A percentile compares a stretch with the other conserved stretches of the same genome.
Conservation (phyloP, 2,329 filamentous ascomycete genomes). For the Parastagonospora avenae region DNA sequence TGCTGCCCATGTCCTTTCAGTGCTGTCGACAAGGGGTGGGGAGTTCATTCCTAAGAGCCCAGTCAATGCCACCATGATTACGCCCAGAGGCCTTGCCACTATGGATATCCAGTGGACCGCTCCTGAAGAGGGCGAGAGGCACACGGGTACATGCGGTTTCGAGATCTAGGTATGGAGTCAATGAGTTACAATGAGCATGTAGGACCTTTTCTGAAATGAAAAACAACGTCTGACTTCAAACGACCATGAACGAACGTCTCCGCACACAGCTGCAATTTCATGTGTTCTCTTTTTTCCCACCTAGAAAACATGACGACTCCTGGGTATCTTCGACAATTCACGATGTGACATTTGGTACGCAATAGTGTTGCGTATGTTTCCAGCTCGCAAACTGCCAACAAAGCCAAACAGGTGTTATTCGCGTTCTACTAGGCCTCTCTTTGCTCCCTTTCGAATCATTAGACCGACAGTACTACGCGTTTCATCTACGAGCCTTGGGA, state of each 20-base stretch:
- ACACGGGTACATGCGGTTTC: constrained; percentile 38
- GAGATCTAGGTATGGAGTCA: constrained; percentile 22
- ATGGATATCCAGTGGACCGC: constrained; percentile 39
- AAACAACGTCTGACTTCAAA: neutral
- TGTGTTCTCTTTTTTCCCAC: neutral
- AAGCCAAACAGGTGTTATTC: no score
- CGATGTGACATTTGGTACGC: no score
- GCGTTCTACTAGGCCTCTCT: no score
- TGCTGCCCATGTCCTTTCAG: constrained; percentile 42
- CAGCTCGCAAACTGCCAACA: no score
- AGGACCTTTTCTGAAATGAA: neutral
- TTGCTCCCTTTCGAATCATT: no score
- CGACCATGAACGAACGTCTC: neutral
- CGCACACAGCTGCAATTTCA: no score
- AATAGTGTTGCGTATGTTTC: no score
- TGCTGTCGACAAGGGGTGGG: constrained; percentile 37
- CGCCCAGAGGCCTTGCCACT: constrained; percentile 31
- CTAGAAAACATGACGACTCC: neutral
- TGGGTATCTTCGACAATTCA: neutral
- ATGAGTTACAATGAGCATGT: neutral
- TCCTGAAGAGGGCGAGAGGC: constrained; percentile 33
- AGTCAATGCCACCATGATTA: constrained; percentile 37
- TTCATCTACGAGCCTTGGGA: no score
- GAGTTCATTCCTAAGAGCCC: constrained; percentile 44
- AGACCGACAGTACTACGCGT: no score